phyloP scores from a whole-genome alignment of 176 grass and related monocot species.

The Poa pratensis region DNA sequence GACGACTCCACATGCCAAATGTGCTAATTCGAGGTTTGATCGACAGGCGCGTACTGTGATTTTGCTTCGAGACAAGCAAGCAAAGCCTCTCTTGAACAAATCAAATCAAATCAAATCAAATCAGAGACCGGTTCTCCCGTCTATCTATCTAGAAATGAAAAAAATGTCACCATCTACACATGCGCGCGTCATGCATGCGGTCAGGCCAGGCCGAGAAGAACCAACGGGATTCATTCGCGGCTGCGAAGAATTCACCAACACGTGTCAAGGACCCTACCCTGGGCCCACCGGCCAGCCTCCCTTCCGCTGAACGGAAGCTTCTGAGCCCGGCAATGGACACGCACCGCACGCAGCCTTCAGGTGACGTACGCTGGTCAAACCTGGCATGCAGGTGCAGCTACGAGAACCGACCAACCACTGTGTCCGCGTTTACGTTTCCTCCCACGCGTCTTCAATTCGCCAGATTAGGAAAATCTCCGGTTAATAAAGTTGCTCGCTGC shows the following conservation, averaged over 20 bases:
- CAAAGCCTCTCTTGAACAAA: background rate
- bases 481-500: background rate
- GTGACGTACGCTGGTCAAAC: slow-evolving; percentile 35
- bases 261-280: background rate
- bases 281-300: background rate
- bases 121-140: background rate
- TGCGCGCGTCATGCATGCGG: background rate
- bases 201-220: background rate
- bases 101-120: slow-evolving; percentile 11
- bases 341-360: background rate
- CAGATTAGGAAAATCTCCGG: background rate
- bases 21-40: background rate
- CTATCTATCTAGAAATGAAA: background rate
- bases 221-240: background rate
- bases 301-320: slow-evolving; percentile 8
- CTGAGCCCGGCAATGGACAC: background rate
- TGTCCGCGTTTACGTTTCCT: background rate
- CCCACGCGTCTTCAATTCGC: slow-evolving; percentile 6
- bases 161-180: background rate
- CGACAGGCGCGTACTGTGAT: background rate
- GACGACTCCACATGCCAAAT: background rate
- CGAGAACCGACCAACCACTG: background rate
- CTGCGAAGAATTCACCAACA: background rate
- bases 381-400: slow-evolving; percentile 29
- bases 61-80: background rate